phyloP scores from a whole-genome alignment of 306 rosid genomes.

The Alnus glutinosa region DNA sequence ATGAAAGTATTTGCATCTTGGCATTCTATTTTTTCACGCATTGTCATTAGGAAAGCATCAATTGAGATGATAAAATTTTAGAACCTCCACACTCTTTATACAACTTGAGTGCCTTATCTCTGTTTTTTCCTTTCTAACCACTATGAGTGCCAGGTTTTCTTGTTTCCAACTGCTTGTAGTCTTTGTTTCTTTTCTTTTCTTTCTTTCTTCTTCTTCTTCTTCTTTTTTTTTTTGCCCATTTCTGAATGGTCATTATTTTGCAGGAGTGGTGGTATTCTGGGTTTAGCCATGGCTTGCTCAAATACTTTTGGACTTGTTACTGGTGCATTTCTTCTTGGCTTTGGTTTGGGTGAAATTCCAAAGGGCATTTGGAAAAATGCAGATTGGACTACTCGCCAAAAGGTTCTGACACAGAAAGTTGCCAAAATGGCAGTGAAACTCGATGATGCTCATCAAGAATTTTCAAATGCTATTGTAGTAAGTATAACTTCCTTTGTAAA shows the following conservation, averaged over 20 bases:
- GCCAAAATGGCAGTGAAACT: conserved; percentile 93
- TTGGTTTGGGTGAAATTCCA: conserved; percentile 97
- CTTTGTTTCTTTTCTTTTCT: not conserved
- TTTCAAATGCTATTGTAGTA: conserved; percentile 83
- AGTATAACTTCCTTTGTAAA: not conserved
- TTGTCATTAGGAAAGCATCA: not conserved
- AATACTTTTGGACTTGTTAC: conserved; percentile 98
- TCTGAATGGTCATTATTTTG: conserved; percentile 15
- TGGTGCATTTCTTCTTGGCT: conserved; percentile 96
- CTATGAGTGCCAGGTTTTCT: not conserved
- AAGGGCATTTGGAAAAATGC: conserved; percentile 80
- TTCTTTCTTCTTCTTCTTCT: not conserved
- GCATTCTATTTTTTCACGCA: not conserved
- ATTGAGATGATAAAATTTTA: not conserved
- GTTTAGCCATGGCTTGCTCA: conserved; percentile 96
- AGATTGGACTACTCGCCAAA: conserved; percentile 78
- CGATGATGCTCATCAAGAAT: conserved; percentile 89
- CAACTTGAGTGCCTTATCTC: not conserved
- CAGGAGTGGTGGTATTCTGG: conserved; percentile 72
- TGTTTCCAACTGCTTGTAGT: not conserved
- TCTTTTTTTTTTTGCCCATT: not conserved
- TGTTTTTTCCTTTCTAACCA: not conserved
- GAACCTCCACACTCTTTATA: not conserved
- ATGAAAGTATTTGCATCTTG: not conserved
- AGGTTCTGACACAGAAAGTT: conserved; percentile 80